Evolutionary conservation across 73 alveolate species (phyloP), one percentile per base, ranked within the genome.

Genomic region (Paramecium sonneborni): DNA sequence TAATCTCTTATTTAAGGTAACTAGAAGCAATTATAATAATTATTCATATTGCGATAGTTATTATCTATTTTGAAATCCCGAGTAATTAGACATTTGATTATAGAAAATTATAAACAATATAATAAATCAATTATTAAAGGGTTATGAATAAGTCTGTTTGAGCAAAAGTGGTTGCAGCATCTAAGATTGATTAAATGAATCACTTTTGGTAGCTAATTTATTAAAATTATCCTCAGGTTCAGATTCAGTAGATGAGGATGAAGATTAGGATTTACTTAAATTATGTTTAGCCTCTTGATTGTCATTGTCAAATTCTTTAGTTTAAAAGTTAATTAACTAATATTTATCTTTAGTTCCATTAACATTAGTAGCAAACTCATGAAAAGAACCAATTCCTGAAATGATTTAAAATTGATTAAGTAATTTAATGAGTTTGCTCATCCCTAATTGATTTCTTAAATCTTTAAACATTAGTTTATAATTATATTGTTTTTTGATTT

Each of bases 181-280:
- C 9, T 62, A 32, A 1, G 84, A 62, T 62, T 62, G 23, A 32
- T 62, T 21, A 2, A 62, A 62, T 30, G 84, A 30, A 3, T 62
- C 84, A 62, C 86, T 72, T n/a, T 32, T 72, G 5, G 38, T 14
- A 23, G 24, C 86, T n/a, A 35, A 72, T 18, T 20, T 72, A 32
- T 72, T 21, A 4, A 3, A 35, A 32, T 37, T 72, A 7, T 79
- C 90, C 11, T 79, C 90, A 5, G 69, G 48, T 28, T 79, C 90
- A 10, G 90, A 79, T 18, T 79, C 90, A 9, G 90, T 79, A 12
- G 87, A 74, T 34, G 87, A 74, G 2, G 90, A 39, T 6, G 90
- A 38, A 34, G 86, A 72, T 30, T 72, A 10, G 3, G 6, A 15
- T 21, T 37, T 62, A 72, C 57, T 72, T 9, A 28, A 11, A 3